Conservation (phyloP, 2,329 filamentous ascomycete genomes). For the Tolypocladium endophyticum region DNA sequence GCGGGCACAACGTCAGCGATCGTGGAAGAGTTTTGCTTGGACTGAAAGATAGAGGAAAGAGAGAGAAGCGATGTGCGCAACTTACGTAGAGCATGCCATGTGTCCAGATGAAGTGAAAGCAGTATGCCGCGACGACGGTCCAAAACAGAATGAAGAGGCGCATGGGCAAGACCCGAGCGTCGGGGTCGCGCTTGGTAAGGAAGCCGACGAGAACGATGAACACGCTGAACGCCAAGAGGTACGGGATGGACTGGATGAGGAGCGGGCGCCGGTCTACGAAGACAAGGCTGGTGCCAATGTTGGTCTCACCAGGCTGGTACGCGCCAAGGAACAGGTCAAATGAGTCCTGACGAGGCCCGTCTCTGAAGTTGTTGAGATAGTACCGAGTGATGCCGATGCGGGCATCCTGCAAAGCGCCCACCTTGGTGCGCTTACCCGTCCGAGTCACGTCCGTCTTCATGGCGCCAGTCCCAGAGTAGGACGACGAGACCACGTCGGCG, state of each 20-base stretch:
- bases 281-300: constrained; percentile 59
- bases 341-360: constrained; percentile 88
- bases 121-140: constrained; percentile 59
- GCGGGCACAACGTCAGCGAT: neutral
- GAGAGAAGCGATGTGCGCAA: constrained; percentile 13
- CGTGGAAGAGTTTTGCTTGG: neutral
- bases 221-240: constrained; percentile 73
- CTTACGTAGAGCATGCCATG: constrained; percentile 94
- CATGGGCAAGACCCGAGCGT: constrained; percentile 69
- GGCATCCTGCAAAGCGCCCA: constrained; percentile 75
- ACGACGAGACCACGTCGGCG: constrained; percentile 83
- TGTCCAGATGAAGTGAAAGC: constrained; percentile 63
- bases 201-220: constrained; percentile 72
- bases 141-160: constrained; percentile 76
- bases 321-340: constrained; percentile 89
- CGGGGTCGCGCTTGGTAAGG: constrained; percentile 61
- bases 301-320: constrained; percentile 65
- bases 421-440: constrained; percentile 79
- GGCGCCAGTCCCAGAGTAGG: constrained; percentile 91
- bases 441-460: constrained; percentile 97
- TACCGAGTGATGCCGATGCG: constrained; percentile 85
- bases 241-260: constrained; percentile 87
- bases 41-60: neutral
- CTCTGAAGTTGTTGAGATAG: constrained; percentile 85
- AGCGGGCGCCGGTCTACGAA: constrained; percentile 81